These are phyloP conservation scores for Aureobasidium leucospermi DNA, from an alignment of 2,329 filamentous ascomycete genomes.

Conservation along the genomic window DNA sequence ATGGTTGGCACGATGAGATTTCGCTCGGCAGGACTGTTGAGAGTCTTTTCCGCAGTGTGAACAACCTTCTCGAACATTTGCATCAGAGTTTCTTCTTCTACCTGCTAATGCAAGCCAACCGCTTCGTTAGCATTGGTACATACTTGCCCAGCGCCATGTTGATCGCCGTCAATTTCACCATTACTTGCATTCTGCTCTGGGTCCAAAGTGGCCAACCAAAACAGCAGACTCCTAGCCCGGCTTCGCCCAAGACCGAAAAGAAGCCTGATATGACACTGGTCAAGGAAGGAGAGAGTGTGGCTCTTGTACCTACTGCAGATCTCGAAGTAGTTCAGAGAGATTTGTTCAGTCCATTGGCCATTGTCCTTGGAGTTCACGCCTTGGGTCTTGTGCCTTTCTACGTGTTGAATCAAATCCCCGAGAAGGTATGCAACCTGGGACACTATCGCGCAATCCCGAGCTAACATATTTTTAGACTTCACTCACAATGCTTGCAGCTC, in stretches of 20 bases:
- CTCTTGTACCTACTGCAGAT: constrained; percentile 32
- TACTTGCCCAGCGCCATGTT: constrained; percentile 98
- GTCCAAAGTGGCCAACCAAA: constrained; percentile 61
- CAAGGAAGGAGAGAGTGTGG: constrained; percentile 28
- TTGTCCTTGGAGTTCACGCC: constrained; percentile 67
- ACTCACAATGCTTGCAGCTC: constrained; percentile 5
- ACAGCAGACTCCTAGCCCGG: constrained; percentile 29
- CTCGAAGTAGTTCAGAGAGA: constrained; percentile 51
- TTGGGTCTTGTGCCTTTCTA: constrained; percentile 75
- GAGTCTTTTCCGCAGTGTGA: constrained; percentile 84
- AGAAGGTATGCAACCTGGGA: constrained; percentile 46
- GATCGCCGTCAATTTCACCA: constrained; percentile 86
- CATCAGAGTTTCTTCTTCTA: constrained; percentile 99
- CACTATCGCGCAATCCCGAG: background rate
- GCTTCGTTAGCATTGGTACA: constrained; percentile 96
- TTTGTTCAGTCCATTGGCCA: constrained; percentile 63
- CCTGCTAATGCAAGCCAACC: constrained; percentile 79
- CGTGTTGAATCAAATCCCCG: constrained; percentile 69
- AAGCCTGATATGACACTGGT: constrained; percentile 31
- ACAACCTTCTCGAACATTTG: constrained; percentile 91
- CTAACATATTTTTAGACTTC: constrained; percentile 8
- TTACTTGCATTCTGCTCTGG: constrained; percentile 94
- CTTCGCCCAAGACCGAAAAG: constrained; percentile 21
- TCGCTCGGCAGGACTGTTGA: constrained; percentile 83
- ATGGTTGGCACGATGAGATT: constrained; percentile 98